Evolutionary conservation across 2,329 filamentous ascomycete species (phyloP).

Genomic region (Chrysosporium keratinophilum): DNA sequence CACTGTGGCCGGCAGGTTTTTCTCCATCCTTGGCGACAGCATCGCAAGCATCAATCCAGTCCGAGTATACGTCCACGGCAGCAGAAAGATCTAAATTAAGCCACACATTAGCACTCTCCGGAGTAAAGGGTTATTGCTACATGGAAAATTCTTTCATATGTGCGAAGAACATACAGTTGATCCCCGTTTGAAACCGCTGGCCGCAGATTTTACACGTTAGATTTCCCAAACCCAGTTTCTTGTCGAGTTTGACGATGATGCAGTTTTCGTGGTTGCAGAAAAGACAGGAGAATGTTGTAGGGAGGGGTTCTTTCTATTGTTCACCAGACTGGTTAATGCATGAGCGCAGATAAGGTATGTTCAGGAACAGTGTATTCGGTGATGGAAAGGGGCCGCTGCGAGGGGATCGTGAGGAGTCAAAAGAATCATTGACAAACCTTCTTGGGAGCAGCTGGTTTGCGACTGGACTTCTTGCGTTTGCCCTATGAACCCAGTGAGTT

Average conservation of each 20-base stretch:
- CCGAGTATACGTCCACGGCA: conserved; percentile 88
- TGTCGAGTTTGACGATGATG: conserved; percentile 82
- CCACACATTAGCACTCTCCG: background rate
- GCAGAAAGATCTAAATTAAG: conserved; percentile 64
- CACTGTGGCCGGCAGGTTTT: conserved; percentile 17
- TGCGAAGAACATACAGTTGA: conserved; percentile 61
- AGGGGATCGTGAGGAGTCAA: conserved; percentile 15
- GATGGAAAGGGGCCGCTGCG: too few species aligned
- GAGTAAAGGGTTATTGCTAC: background rate
- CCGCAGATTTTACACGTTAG: conserved; percentile 88
- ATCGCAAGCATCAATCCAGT: conserved; percentile 95
- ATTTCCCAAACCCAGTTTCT: conserved; percentile 77
- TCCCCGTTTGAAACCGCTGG: conserved; percentile 82
- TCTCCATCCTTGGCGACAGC: conserved; percentile 53
- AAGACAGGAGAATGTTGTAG: conserved; percentile 82
- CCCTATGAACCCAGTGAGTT: conserved; percentile 46
- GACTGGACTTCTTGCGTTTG: conserved; percentile 80
- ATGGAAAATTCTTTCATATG: conserved; percentile 24
- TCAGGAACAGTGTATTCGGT: too few species aligned
- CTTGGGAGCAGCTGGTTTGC: conserved; percentile 70
- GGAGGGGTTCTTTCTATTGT: conserved; percentile 37
- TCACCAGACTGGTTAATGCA: background rate
- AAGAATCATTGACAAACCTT: conserved; percentile 47
- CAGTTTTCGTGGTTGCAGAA: conserved; percentile 98
- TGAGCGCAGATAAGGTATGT: background rate